phyloP scores from a whole-genome alignment of 2,329 filamentous ascomycete species.

The Colletotrichum horii region DNA sequence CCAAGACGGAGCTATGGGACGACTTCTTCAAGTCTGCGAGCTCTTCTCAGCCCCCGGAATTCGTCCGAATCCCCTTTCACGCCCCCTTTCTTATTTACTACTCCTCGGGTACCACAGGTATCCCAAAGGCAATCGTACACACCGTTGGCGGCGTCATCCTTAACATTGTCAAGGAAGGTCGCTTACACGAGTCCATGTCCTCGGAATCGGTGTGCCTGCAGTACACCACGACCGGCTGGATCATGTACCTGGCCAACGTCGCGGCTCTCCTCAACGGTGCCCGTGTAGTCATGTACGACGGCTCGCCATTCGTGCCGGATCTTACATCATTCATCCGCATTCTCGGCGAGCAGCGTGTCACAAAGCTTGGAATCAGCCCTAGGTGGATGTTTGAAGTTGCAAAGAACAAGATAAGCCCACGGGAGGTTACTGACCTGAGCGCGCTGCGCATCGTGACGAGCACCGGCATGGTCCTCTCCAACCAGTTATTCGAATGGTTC shows the following conservation, averaged over 20 bases:
- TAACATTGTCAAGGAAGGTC: conserved; percentile 61
- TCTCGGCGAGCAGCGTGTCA: conserved; percentile 67
- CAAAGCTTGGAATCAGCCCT: conserved; percentile 77
- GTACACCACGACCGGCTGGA: conserved; percentile 79
- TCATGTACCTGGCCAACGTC: conserved; percentile 79
- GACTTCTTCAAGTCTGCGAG: conserved; percentile 45
- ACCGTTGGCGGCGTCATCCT: conserved; percentile 70
- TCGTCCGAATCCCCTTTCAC: conserved; percentile 69
- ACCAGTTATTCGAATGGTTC: conserved; percentile 81
- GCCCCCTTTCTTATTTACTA: conserved; percentile 83
- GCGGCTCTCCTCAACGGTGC: conserved; percentile 64
- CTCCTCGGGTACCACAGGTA: conserved; percentile 81
- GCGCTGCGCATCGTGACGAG: conserved; percentile 66
- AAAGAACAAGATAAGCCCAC: conserved; percentile 66
- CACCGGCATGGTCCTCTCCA: conserved; percentile 83
- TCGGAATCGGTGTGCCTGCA: conserved; percentile 52
- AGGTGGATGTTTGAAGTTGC: conserved; percentile 78
- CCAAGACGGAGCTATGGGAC: conserved; percentile 49
- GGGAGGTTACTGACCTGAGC: conserved; percentile 66
- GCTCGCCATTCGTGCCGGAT: conserved; percentile 78
- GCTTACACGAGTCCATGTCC: conserved; percentile 49
- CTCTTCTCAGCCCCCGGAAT: conserved; percentile 43
- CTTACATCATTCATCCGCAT: conserved; percentile 67
- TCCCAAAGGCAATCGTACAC: conserved; percentile 87
- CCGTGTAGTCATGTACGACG: conserved; percentile 77